These are phyloP conservation scores for Pseudozyma flocculosa DNA, from an alignment of 1,284 basidiomycete species.

Conservation along the genomic window DNA sequence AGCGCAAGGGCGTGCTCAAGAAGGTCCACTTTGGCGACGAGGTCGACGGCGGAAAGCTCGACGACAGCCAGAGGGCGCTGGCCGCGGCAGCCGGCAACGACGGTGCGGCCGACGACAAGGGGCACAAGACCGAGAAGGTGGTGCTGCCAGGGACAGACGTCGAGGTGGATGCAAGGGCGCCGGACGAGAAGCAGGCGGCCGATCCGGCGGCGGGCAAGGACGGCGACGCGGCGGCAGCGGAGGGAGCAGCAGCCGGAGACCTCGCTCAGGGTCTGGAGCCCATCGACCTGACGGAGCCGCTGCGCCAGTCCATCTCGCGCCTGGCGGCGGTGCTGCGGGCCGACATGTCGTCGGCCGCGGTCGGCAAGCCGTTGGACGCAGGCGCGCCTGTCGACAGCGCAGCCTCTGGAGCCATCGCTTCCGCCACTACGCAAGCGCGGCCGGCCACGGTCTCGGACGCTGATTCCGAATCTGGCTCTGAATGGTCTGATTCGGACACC, in stretches of 20 bases:
- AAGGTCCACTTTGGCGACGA: slow-evolving; percentile 45
- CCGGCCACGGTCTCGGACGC: slow-evolving; percentile 29
- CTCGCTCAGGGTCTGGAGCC: slow-evolving; percentile 23
- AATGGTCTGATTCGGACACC: slow-evolving; percentile 30
- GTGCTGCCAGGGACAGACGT: too few relatives aligned
- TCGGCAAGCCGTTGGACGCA: background rate
- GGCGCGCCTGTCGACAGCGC: background rate
- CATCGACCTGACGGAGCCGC: slow-evolving; percentile 42
- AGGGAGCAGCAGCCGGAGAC: background rate
- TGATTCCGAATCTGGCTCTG: slow-evolving; percentile 17
- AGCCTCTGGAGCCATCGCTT: too few relatives aligned
- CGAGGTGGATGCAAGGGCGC: too few relatives aligned
- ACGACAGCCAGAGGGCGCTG: slow-evolving; percentile 11
- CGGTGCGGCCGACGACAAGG: too few relatives aligned
- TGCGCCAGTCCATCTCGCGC: slow-evolving; percentile 38
- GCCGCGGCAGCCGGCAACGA: slow-evolving; percentile 1
- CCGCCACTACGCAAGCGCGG: background rate
- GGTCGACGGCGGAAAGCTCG: slow-evolving; percentile 6
- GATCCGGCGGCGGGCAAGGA: too few relatives aligned
- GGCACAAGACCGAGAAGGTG: too few relatives aligned
- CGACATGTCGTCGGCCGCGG: slow-evolving; percentile 9
- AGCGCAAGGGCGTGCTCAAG: slow-evolving; percentile 34
- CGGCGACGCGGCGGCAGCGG: slow-evolving; percentile 13
- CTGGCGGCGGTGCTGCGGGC: slow-evolving; percentile 28
- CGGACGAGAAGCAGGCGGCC: too few relatives aligned